A percentile compares a stretch with the other conserved stretches of the same genome.
phyloP scores from a whole-genome alignment of 768 basidiomycete genomes.

The Udeniomyces megalosporus region DNA sequence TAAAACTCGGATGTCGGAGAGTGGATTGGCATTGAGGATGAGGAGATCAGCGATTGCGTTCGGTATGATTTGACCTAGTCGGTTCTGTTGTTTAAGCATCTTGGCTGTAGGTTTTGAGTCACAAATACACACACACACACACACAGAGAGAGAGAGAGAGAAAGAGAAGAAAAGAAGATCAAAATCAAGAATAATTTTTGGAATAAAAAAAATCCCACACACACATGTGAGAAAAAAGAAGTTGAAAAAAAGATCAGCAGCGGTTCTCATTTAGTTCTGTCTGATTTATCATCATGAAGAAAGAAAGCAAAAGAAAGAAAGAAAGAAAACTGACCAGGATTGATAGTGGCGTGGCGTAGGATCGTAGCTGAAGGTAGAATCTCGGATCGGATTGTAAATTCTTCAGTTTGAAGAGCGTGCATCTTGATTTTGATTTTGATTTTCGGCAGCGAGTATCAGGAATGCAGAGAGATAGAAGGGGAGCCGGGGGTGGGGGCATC shows the following conservation, averaged over 20 bases:
- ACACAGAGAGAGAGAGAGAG: not conserved
- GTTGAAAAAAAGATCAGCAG: no score
- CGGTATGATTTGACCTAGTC: conserved; percentile 29
- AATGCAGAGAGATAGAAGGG: not conserved
- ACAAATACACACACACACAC: no score
- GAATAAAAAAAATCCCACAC: not conserved
- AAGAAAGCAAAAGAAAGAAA: not conserved
- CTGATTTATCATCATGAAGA: no score
- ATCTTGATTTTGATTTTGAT: no score
- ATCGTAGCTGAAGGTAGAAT: conserved; percentile 30
- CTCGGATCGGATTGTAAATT: conserved; percentile 33
- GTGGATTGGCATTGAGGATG: conserved; percentile 33
- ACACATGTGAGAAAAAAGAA: no score
- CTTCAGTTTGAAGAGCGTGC: conserved; percentile 47
- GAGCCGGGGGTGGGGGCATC: not conserved
- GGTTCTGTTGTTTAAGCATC: conserved; percentile 29
- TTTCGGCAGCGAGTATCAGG: no score
- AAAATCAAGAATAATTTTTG: no score
- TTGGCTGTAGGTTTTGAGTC: conserved; percentile 21
- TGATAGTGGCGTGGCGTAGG: conserved; percentile 35
- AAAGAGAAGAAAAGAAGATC: no score
- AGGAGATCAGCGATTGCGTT: conserved; percentile 35
- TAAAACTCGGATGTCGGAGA: conserved; percentile 33
- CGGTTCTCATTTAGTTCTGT: no score
- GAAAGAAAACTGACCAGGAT: conserved; percentile 21